A percentile compares a stretch with the other conserved stretches of the same genome.
phyloP scores from a whole-genome alignment of 2,329 filamentous ascomycete genomes.

The Pestalotiopsis sp. region DNA sequence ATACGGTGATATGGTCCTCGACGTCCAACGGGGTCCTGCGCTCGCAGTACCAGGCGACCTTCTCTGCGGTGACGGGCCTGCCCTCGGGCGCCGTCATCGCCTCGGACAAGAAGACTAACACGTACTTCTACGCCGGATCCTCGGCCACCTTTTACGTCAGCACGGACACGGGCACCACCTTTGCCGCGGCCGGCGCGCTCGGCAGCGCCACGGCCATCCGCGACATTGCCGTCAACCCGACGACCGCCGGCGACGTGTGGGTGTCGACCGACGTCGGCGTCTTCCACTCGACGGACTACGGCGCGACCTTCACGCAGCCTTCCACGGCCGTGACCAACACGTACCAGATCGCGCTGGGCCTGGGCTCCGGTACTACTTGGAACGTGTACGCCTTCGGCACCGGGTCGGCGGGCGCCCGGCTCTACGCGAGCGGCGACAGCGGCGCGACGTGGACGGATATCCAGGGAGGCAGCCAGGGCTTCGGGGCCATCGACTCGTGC shows the following conservation, averaged over 20 bases:
- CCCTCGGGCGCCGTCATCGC: conserved; percentile 52
- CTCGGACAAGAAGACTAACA: conserved; percentile 55
- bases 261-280: conserved; percentile 58
- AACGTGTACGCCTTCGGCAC: conserved; percentile 51
- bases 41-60: conserved; percentile 43
- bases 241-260: conserved; percentile 61
- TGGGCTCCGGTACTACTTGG: conserved; percentile 42
- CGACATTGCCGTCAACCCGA: conserved; percentile 58
- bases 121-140: conserved; percentile 55
- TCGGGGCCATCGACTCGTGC: conserved; percentile 44
- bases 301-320: conserved; percentile 46
- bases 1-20: conserved; percentile 52
- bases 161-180: conserved; percentile 48
- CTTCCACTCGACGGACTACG: conserved; percentile 56
- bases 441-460: conserved; percentile 50
- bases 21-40: conserved; percentile 43
- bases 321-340: conserved; percentile 40
- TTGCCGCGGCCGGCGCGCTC: conserved; percentile 41
- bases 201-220: conserved; percentile 50
- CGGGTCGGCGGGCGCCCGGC: conserved; percentile 42
- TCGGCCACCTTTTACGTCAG: conserved; percentile 54
- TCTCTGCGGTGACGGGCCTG: conserved; percentile 47
- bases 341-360: conserved; percentile 46
- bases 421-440: conserved; percentile 48
- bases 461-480: conserved; percentile 45